These are phyloP conservation scores for Naegleria gruberi DNA, from an alignment of 208 protist species.

Conservation along the genomic window DNA sequence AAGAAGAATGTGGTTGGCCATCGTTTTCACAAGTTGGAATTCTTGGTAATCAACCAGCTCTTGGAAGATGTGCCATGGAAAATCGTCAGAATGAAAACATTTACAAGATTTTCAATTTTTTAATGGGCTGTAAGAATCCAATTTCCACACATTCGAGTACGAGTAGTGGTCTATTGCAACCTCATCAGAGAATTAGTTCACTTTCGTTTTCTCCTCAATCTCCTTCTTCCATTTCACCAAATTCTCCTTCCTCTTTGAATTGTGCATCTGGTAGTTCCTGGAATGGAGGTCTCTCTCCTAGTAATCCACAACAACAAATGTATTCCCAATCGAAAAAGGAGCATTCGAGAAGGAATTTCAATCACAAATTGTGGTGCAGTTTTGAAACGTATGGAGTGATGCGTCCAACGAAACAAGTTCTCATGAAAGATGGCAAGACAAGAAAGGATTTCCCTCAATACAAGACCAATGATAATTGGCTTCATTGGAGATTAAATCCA, in stretches of 20 bases:
- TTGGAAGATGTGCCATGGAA: background rate
- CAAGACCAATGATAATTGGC: background rate
- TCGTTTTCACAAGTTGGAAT: background rate
- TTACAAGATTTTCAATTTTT: background rate
- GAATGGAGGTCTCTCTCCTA: too few relatives aligned
- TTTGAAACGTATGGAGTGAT: slow-evolving; percentile 7
- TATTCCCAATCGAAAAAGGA: too few relatives aligned
- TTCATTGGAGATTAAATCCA: background rate
- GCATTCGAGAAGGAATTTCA: too few relatives aligned
- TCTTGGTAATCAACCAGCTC: background rate
- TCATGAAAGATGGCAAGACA: background rate
- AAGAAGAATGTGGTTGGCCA: background rate
- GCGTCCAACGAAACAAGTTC: background rate
- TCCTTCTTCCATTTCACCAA: too few relatives aligned
- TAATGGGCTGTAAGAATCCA: background rate
- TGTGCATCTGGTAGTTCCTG: too few relatives aligned
- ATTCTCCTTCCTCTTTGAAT: too few relatives aligned
- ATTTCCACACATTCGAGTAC: too few relatives aligned
- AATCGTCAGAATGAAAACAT: slow-evolving; percentile 10
- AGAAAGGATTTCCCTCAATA: slow-evolving; percentile 3
- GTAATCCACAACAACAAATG: too few relatives aligned
- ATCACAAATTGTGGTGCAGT: background rate
- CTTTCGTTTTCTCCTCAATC: too few relatives aligned
- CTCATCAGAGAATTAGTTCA: too few relatives aligned
- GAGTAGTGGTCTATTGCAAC: too few relatives aligned